Evolutionary conservation across 1,139 yeast genomes (phyloP).

Genomic region (Blastobotrys petasosporus): DNA sequence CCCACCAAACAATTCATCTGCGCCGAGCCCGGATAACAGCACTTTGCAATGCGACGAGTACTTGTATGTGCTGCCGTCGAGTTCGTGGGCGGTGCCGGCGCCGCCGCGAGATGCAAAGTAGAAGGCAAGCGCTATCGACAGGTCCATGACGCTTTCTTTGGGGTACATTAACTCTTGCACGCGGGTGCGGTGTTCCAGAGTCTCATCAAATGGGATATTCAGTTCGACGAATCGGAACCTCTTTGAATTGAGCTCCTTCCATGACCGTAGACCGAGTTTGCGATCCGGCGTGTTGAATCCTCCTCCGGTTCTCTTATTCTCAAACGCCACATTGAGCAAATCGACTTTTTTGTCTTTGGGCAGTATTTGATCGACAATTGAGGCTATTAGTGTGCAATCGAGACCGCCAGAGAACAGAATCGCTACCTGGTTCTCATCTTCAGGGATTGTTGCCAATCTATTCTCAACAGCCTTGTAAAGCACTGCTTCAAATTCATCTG

Average conservation of each 20-base stretch:
- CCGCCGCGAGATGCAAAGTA: conserved; percentile 74
- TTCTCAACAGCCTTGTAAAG: conserved; percentile 38
- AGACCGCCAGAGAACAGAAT: conserved; percentile 89
- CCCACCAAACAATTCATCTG: conserved; percentile 93
- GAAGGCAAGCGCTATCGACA: conserved; percentile 90
- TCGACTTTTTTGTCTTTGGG: conserved; percentile 44
- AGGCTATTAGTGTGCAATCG: conserved; percentile 78
- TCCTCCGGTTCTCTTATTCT: conserved; percentile 70
- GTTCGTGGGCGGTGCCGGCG: conserved; percentile 31
- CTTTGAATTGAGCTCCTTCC: conserved; percentile 41
- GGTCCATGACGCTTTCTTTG: conserved; percentile 85
- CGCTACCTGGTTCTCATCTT: conserved; percentile 38
- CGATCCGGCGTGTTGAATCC: conserved; percentile 73
- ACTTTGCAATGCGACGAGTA: conserved; percentile 53
- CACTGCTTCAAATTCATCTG: conserved; percentile 18
- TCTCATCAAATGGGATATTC: conserved; percentile 64
- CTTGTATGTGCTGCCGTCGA: conserved; percentile 9
- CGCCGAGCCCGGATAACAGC: conserved; percentile 89
- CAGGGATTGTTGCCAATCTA: conserved; percentile 49
- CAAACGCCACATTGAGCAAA: conserved; percentile 90
- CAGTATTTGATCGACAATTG: conserved; percentile 34
- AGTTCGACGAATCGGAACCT: conserved; percentile 54
- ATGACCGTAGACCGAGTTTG: conserved; percentile 58
- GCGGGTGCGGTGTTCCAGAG: conserved; percentile 44
- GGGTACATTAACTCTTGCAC: conserved; percentile 75